phyloP scores from a whole-genome alignment of 2,329 filamentous ascomycete species.

The Bipolaris gigantea region DNA sequence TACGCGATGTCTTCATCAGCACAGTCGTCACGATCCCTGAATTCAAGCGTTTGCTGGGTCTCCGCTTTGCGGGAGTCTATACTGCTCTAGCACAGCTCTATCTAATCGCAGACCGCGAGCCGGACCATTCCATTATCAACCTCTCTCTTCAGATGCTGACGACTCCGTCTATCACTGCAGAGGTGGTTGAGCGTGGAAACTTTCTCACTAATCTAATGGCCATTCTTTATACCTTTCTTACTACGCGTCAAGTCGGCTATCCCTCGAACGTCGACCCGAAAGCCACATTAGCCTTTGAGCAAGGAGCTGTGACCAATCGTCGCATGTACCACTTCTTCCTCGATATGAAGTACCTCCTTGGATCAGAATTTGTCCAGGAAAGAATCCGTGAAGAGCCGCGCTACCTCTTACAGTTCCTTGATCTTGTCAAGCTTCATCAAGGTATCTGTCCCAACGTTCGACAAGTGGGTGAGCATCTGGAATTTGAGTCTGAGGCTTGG shows the following conservation, averaged over 20 bases:
- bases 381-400: slow-evolving; percentile 79
- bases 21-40: slow-evolving; percentile 94
- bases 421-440: slow-evolving; percentile 93
- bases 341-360: slow-evolving; percentile 88
- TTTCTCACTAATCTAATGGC: slow-evolving; percentile 94
- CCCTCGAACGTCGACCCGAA: slow-evolving; percentile 85
- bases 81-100: slow-evolving; percentile 92
- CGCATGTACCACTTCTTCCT: slow-evolving; percentile 98
- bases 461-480: slow-evolving; percentile 91
- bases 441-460: slow-evolving; percentile 94
- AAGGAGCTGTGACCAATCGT: slow-evolving; percentile 90
- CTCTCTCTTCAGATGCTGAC: slow-evolving; percentile 95
- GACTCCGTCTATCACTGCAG: slow-evolving; percentile 92
- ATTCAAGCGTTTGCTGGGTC: slow-evolving; percentile 90
- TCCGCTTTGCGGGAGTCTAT: slow-evolving; percentile 94
- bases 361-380: slow-evolving; percentile 84
- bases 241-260: slow-evolving; percentile 91
- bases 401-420: slow-evolving; percentile 92
- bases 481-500: slow-evolving; percentile 98
- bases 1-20: slow-evolving; percentile 92
- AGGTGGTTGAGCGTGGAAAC: slow-evolving; percentile 92
- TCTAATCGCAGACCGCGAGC: slow-evolving; percentile 91
- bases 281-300: slow-evolving; percentile 88
- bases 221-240: slow-evolving; percentile 96
- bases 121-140: slow-evolving; percentile 98